phyloP scores from a whole-genome alignment of 768 basidiomycete species.

The Calocybe gangraenosa region DNA sequence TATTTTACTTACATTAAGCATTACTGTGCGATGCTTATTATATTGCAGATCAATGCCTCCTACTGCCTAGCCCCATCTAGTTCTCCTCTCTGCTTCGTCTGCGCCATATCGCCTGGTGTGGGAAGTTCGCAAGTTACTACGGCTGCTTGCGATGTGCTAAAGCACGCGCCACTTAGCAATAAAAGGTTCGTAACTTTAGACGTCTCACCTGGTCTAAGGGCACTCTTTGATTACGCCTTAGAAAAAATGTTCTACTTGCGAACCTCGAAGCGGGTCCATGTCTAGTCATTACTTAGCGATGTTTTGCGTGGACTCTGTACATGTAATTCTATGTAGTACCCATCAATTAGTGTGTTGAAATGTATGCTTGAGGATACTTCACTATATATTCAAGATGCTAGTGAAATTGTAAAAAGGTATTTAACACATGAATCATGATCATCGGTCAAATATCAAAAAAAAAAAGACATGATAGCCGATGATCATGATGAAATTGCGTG shows the following conservation, averaged over 20 bases:
- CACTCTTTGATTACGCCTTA: neutral
- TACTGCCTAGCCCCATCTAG: constrained; percentile 61
- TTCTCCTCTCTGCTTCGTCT: constrained; percentile 56
- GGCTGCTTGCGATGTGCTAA: constrained; percentile 40
- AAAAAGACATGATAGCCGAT: too few species aligned
- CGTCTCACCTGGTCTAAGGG: too few species aligned
- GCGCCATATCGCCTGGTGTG: constrained; percentile 42
- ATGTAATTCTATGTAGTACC: constrained; percentile 7
- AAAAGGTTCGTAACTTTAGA: constrained; percentile 33
- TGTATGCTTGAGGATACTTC: too few species aligned
- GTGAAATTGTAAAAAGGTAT: too few species aligned
- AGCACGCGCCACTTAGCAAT: constrained; percentile 33
- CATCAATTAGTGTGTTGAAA: too few species aligned
- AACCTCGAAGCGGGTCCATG: constrained; percentile 50
- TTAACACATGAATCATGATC: too few species aligned
- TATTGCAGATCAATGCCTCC: constrained; percentile 50
- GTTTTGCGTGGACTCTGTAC: neutral
- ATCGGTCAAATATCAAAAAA: too few species aligned
- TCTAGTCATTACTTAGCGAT: constrained; percentile 49
- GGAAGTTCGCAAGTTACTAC: constrained; percentile 37
- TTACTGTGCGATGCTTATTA: constrained; percentile 4
- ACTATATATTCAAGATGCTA: too few species aligned
- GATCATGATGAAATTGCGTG: constrained; percentile 1
- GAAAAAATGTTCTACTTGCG: constrained; percentile 28
- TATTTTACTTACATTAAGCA: constrained; percentile 4